Conservation (phyloP, 306 rosid species). For the Trifolium fragiferum region DNA sequence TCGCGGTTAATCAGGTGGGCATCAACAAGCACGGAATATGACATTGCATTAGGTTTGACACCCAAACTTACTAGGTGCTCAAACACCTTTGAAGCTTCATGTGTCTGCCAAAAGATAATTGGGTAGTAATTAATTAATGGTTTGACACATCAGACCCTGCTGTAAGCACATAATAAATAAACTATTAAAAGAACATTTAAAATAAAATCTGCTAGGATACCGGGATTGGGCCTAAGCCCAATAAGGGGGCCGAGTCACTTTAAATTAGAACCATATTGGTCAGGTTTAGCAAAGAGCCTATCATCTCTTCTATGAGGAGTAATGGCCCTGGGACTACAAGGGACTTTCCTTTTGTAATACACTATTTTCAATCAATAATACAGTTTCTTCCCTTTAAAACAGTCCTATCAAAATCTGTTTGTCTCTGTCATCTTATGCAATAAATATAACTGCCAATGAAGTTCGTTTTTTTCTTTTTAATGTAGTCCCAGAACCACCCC, state of each 20-base stretch:
- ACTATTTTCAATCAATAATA: not conserved
- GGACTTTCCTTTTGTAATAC: not conserved
- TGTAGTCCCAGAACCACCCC: not conserved
- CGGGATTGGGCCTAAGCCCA: not conserved
- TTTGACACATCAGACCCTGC: conserved; percentile 12
- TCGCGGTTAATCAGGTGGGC: conserved; percentile 87
- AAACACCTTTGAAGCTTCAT: conserved; percentile 82
- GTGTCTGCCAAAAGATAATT: conserved; percentile 62
- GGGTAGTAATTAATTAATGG: conserved; percentile 6
- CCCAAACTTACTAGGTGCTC: conserved; percentile 83
- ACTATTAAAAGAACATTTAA: conserved; percentile 23
- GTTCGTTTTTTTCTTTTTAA: not conserved
- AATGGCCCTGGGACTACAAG: not conserved
- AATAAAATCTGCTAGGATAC: not conserved
- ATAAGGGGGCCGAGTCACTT: not conserved
- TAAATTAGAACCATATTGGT: no score
- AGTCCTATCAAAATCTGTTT: not conserved
- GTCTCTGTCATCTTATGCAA: not conserved
- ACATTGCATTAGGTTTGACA: conserved; percentile 79
- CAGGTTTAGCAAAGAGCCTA: not conserved
- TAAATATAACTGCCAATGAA: not conserved
- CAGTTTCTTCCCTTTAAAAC: not conserved
- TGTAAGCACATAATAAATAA: conserved; percentile 20
- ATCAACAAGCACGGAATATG: conserved; percentile 79
- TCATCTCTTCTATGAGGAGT: not conserved